Base-by-base conservation (phyloP, 345 rosid genomes). In the Eucalyptus regnans region DNA sequence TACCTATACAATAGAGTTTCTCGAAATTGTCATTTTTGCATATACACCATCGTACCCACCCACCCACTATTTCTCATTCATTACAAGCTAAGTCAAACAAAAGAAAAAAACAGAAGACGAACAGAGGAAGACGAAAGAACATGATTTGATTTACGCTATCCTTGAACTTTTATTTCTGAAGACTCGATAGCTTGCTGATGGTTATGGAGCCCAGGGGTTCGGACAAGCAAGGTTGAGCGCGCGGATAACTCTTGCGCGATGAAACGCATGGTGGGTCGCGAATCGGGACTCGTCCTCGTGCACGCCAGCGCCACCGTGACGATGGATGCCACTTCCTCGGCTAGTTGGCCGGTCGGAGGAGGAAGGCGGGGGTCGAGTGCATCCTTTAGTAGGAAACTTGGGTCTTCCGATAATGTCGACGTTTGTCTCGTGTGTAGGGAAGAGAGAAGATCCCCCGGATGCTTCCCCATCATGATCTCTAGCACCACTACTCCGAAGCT, bases 401-500 rank as follows among this genome's bases (percentile, higher is more conserved):
- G 50, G 79, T 87, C 90, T 22, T 89, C 89, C 4, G 93, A 86
- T 58, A 60, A 48, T 27, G 58, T 13, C 12, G 88, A 25, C 8
- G 48, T 22, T 41, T 20, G 29, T 41, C 87, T 62, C 23, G 86
- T 90, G 64, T 89, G 84, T 14, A 90, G 29, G 58, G 94, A 92
- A 31, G 90, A 86, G 50, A 95, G 80, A 41, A 94, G 92, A 56
- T 94, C 95, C 58, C 97, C 95, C 0, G 96, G 97, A 50, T 96
- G 96, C 90, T 84, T 93, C 87, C 97, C 98, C 95, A 94, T 94
- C 95, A 94, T 94, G 5, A 91, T 90, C 88, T 96, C 98, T 51
- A 96, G n/a, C 25, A 94, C 91, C 84, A 95, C 96, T 15, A 96
- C 95, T 54, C 96, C 98, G 49, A 95, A 95, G 87, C 96, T 95